A percentile compares a stretch with the other conserved stretches of the same genome.
These are phyloP conservation scores for Abortiporus biennis DNA, from an alignment of 1,284 basidiomycete species.

Conservation along the genomic window DNA sequence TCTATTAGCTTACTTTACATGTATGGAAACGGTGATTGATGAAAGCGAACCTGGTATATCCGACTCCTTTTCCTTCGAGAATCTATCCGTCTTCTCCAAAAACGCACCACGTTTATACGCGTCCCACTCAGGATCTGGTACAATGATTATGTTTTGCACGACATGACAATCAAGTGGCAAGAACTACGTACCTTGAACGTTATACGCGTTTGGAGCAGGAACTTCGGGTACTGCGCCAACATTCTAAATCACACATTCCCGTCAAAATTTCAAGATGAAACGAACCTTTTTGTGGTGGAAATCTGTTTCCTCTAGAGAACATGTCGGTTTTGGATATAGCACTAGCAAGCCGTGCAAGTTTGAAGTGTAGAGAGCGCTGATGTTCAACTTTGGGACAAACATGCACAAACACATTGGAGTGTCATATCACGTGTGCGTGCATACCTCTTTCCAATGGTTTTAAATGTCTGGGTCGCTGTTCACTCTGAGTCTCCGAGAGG, in stretches of 20 bases:
- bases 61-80: constrained; percentile 34
- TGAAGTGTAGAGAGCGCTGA: no score
- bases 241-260: neutral
- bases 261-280: no score
- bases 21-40: no score
- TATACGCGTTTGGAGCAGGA: constrained; percentile 24
- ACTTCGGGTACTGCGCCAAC: constrained; percentile 9
- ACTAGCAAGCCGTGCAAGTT: no score
- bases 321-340: no score
- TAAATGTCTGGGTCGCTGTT: no score
- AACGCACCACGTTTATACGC: constrained; percentile 51
- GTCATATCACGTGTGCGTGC: no score
- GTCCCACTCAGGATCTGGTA: constrained; percentile 36
- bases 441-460: no score
- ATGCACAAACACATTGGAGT: no score
- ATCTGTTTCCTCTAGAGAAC: neutral
- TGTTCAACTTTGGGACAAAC: no score
- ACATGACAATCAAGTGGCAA: neutral
- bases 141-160: neutral
- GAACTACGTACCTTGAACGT: constrained; percentile 16
- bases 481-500: no score
- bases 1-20: no score
- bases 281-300: neutral
- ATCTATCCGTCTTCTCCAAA: constrained; percentile 47
- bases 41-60: constrained; percentile 35